A percentile compares a stretch with the other conserved stretches of the same genome.
Conservation (phyloP, 2,329 filamentous ascomycete genomes). For the Paracoccidioides lutzii region DNA sequence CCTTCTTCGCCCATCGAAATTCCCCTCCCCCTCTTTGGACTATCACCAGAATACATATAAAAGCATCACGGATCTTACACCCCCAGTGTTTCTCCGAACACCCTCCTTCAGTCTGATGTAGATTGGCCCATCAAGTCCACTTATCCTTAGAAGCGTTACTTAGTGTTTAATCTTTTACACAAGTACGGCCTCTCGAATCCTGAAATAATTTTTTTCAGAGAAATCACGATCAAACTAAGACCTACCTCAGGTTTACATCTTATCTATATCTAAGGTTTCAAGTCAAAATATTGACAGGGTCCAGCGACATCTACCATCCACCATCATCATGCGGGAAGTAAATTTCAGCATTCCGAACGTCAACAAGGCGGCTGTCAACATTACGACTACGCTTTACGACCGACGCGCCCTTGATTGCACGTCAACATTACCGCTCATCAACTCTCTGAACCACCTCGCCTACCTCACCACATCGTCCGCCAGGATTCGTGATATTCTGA, state of each 20-base stretch:
- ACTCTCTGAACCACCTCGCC: conserved; percentile 95
- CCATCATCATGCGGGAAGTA: conserved; percentile 84
- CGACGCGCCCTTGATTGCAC: conserved; percentile 95
- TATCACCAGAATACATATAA: background rate
- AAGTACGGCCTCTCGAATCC: background rate
- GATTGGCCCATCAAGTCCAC: background rate
- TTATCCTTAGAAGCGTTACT: background rate
- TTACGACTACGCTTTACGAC: conserved; percentile 96
- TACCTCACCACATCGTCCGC: conserved; percentile 97
- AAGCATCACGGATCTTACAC: background rate
- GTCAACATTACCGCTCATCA: conserved; percentile 92
- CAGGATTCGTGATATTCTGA: conserved; percentile 92
- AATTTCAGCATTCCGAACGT: conserved; percentile 99
- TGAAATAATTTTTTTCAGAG: background rate
- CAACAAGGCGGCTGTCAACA: conserved; percentile 98
- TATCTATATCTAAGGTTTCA: background rate
- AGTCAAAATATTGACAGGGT: background rate
- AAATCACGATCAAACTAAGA: background rate
- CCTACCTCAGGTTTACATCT: background rate
- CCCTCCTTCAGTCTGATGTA: background rate
- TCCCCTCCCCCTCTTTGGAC: no score
- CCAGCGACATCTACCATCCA: background rate
- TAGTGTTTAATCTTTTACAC: background rate
- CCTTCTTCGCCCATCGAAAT: background rate
- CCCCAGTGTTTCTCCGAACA: background rate